Evolutionary conservation across 257 asterid species (phyloP).

Genomic region (Nyctanthes arbortristis): DNA sequence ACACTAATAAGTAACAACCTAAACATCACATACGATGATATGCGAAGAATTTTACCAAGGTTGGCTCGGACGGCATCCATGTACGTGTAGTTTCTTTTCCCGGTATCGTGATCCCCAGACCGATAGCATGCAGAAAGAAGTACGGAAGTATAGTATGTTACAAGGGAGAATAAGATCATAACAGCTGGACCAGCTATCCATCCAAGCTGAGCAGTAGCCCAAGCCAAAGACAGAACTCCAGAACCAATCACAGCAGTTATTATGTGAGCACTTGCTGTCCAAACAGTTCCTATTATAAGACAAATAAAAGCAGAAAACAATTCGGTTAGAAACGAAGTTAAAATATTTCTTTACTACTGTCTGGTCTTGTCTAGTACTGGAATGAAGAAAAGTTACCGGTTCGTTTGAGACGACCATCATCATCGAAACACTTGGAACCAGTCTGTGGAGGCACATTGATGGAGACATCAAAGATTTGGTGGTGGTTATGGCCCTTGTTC

Average conservation of each 20-base stretch:
- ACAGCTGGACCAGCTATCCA: constrained; percentile 47
- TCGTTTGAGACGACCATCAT: constrained; percentile 52
- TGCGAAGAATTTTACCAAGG: constrained; percentile 24
- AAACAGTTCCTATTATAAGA: constrained; percentile 32
- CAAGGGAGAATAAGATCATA: constrained; percentile 37
- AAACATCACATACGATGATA: constrained; percentile 2
- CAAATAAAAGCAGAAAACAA: neutral
- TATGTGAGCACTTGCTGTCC: constrained; percentile 49
- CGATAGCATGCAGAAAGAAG: constrained; percentile 47
- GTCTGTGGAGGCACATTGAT: constrained; percentile 26
- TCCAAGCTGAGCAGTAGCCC: constrained; percentile 50
- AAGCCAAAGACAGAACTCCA: constrained; percentile 46
- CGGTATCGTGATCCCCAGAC: constrained; percentile 38
- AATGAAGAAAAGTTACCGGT: constrained; percentile 28
- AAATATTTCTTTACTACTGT: neutral
- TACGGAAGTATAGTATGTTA: constrained; percentile 43
- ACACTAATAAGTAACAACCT: neutral
- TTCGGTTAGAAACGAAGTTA: neutral
- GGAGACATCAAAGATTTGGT: constrained; percentile 30
- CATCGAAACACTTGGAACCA: constrained; percentile 38
- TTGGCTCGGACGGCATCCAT: constrained; percentile 45
- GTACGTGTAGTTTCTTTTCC: constrained; percentile 47
- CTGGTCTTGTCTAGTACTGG: no score
- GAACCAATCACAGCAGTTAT: constrained; percentile 53
- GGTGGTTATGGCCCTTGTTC: constrained; percentile 1